Evolutionary conservation across 225 moss, liverwort and hornwort species (phyloP).

Genomic region (Pseudoscleropodium purum): DNA sequence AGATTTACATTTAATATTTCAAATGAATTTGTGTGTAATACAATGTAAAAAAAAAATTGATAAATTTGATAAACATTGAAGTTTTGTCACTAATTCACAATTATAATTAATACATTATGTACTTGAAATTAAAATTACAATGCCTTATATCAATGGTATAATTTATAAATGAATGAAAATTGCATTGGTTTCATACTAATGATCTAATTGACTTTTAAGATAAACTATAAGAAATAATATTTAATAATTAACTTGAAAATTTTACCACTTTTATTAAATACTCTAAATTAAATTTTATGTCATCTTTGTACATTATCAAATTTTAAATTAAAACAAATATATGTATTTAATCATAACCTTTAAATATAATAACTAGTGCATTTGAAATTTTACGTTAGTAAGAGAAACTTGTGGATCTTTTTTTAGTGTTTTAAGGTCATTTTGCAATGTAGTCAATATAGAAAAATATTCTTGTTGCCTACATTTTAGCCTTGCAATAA

Average conservation of each 20-base stretch:
- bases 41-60: background rate
- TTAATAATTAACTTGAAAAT: too few species aligned
- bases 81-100: background rate
- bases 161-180: background rate
- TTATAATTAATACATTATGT: background rate
- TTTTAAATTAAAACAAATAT: background rate
- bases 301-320: too few species aligned
- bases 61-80: background rate
- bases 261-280: too few species aligned
- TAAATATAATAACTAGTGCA: background rate
- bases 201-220: background rate
- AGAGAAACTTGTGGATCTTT: slow-evolving; percentile 11
- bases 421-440: background rate
- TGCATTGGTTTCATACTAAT: background rate
- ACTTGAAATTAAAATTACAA: background rate
- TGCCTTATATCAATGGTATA: background rate
- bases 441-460: background rate
- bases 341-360: background rate
- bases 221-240: background rate
- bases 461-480: slow-evolving; percentile 18
- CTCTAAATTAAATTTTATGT: too few species aligned
- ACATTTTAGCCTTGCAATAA: slow-evolving; percentile 7
- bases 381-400: background rate
- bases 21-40: background rate
- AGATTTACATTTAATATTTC: background rate